Conservation (phyloP, 257 asterid species). For the Datura wrightii region DNA sequence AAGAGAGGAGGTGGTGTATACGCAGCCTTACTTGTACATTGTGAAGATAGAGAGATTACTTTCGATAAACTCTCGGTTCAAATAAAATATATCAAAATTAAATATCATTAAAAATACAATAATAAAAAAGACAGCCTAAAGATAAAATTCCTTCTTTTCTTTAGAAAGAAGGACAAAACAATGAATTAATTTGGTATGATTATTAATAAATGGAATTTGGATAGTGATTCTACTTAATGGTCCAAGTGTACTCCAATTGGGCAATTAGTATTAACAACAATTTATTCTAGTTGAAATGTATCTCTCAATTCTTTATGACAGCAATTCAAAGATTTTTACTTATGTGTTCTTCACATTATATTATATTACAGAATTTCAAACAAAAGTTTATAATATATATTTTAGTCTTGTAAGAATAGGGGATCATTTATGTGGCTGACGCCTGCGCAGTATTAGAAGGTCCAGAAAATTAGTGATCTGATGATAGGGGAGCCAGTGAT, state of each 20-base stretch:
- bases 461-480: too few species aligned
- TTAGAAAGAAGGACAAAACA: background rate
- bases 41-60: too few species aligned
- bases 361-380: background rate
- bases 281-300: background rate
- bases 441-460: too few species aligned
- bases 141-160: background rate
- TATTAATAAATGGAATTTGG: background rate
- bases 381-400: background rate
- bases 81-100: too few species aligned
- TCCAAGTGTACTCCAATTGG: constrained; percentile 15
- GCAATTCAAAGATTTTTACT: background rate
- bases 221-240: constrained; percentile 6
- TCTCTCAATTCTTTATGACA: background rate
- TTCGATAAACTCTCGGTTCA: too few species aligned
- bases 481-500: too few species aligned
- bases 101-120: too few species aligned
- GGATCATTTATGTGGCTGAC: too few species aligned
- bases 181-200: constrained; percentile 12
- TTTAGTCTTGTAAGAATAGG: background rate
- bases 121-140: too few species aligned
- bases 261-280: background rate
- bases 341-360: background rate
- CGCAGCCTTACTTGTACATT: too few species aligned
- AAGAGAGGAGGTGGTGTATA: too few species aligned